phyloP scores from a whole-genome alignment of 2,329 filamentous ascomycete species.

The Akanthomyces lecanii region DNA sequence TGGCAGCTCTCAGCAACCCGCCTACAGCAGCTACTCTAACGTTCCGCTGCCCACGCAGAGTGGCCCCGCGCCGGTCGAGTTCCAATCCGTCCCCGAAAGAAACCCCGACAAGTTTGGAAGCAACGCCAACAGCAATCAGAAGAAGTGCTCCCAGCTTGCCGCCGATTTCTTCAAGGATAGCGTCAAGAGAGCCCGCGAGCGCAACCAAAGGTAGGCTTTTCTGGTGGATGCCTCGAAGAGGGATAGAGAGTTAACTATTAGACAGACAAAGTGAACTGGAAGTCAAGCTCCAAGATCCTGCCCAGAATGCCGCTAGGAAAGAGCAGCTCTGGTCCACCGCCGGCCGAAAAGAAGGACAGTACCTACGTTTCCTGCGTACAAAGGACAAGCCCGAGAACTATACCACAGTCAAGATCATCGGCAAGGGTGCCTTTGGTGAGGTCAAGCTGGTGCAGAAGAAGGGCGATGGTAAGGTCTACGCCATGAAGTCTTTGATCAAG shows the following conservation, averaged over 20 bases:
- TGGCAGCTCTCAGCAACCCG: slow-evolving; percentile 56
- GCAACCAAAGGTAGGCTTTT: slow-evolving; percentile 76
- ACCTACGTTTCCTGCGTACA: slow-evolving; percentile 88
- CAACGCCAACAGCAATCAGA: slow-evolving; percentile 64
- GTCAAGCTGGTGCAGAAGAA: slow-evolving; percentile 97
- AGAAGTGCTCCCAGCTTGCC: slow-evolving; percentile 66
- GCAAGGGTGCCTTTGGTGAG: slow-evolving; percentile 97
- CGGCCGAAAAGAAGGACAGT: slow-evolving; percentile 84
- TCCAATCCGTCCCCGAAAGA: slow-evolving; percentile 74
- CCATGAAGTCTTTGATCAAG: slow-evolving; percentile 97
- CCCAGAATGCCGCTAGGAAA: slow-evolving; percentile 69
- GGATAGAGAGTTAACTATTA: not conserved
- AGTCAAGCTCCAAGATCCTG: slow-evolving; percentile 73
- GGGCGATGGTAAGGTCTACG: slow-evolving; percentile 94
- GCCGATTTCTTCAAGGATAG: slow-evolving; percentile 98
- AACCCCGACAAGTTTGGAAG: slow-evolving; percentile 75
- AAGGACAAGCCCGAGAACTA: slow-evolving; percentile 94
- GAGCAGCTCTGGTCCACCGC: slow-evolving; percentile 81
- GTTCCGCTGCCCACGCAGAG: slow-evolving; percentile 58
- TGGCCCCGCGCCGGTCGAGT: slow-evolving; percentile 62
- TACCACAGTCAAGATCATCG: slow-evolving; percentile 94
- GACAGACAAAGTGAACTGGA: slow-evolving; percentile 87
- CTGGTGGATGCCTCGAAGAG: not conserved
- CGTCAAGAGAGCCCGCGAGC: slow-evolving; percentile 89
- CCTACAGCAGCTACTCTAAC: slow-evolving; percentile 62